Evolutionary conservation across 768 basidiomycete genomes (phyloP).

Genomic region (Psilocybe cubensis): DNA sequence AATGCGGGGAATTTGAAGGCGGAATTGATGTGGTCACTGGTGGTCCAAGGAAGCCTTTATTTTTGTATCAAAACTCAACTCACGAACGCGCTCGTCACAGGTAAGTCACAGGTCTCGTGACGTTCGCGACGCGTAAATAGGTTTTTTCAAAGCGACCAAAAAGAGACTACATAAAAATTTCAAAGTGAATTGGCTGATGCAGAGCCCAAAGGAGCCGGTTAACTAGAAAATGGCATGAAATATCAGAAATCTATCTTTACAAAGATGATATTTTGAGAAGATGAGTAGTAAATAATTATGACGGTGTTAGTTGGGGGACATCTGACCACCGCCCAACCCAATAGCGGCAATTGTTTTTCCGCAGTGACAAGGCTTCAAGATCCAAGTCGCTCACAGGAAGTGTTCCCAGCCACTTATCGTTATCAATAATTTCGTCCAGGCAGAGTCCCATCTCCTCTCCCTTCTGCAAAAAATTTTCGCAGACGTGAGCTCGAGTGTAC

Average conservation of each 20-base stretch:
- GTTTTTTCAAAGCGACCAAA: too few species aligned
- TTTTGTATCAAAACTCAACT: neutral
- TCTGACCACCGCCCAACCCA: slow-evolving; percentile 63
- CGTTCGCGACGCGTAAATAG: slow-evolving; percentile 1
- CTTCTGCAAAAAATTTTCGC: slow-evolving; percentile 53
- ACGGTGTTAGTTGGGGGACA: neutral
- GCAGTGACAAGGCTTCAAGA: slow-evolving; percentile 44
- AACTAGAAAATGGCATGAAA: too few species aligned
- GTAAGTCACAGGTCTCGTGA: slow-evolving; percentile 4
- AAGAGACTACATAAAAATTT: too few species aligned
- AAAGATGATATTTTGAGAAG: too few species aligned
- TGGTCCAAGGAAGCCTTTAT: neutral
- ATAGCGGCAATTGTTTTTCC: slow-evolving; percentile 64
- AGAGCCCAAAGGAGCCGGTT: too few species aligned
- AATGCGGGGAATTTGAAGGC: neutral
- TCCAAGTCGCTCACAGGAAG: slow-evolving; percentile 51
- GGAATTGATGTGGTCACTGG: neutral
- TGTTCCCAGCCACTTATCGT: slow-evolving; percentile 48
- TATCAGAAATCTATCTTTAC: too few species aligned
- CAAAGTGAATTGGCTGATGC: too few species aligned
- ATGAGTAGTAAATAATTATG: too few species aligned
- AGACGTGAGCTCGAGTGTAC: slow-evolving; percentile 58
- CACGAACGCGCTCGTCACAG: slow-evolving; percentile 16
- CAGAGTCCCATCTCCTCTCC: slow-evolving; percentile 42
- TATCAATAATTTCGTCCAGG: slow-evolving; percentile 46